Evolutionary conservation across 768 basidiomycete genomes (phyloP), one percentile per base, ranked within the genome.

Genomic region (Russula sp.): DNA sequence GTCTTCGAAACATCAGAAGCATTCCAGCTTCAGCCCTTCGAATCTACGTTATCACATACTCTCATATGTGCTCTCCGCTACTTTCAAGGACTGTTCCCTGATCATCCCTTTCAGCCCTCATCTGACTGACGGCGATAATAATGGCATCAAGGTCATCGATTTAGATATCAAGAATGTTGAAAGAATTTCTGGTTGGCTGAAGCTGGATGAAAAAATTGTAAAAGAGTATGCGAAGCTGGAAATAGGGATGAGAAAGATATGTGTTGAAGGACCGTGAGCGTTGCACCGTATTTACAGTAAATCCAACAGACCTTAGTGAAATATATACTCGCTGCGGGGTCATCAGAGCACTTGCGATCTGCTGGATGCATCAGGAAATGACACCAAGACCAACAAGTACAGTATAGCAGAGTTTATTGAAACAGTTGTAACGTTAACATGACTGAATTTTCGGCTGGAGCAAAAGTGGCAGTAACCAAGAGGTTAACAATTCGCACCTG

Each of bases 71-170:
- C 86, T 98, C 57, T 93, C 93, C 5, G 92, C 92, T 28, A 90
- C 91, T 7, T 94, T 99, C 81, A 99, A 99, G 74, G 96, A 99
- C 74, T 99, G 96, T 76, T 97, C 95, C 0, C 63, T 89, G 59
- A 83, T 89, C 59, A 65, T 87, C 42, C 76, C 79, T 24, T 65
- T 78, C 30, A 58, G 11, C 20, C 26, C 71, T 78, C 53, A 74
- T 82, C 64, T 64, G 77, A 48, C 59, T 16, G 55, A 63, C 10
- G 64, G 66, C 11, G 67, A 67, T 30, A 62, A 69, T 42, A 61
- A 63, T n/a, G 75, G 76, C 20, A 80, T 90, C 30, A 86, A 83
- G 34, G 77, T 94, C 40, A 92, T 98, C 69, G 96, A 98, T 74
- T 76, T 97, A 54, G 96, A 95, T 74, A 79, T 85, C 61, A 98